Base-by-base conservation (phyloP, 768 basidiomycete genomes). In the Mycena galericulata region DNA sequence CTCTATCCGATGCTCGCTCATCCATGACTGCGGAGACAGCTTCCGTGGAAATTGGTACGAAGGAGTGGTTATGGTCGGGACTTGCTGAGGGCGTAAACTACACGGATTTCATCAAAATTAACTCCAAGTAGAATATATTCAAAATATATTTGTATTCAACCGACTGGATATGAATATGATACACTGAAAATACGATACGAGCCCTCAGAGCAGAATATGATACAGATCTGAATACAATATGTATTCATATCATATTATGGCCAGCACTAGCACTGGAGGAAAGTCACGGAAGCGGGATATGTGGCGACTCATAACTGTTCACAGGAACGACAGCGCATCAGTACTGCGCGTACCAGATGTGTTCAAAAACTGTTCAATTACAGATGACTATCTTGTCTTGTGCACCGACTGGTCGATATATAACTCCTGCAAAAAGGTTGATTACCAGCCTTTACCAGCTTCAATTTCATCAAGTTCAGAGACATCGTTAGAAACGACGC, bases 241-340 rank as follows among this genome's bases (percentile, higher is more conserved):
- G 53, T 54, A 54, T 54, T 36, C 53, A 54, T 54, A 54, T 54
- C 53, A 38, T 54, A 54, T 54, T 54, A 32, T 54, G 53, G 53
- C 32, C 53, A 54, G 53, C 53, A 54, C 53, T 54, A 54, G 49
- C 45, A 38, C 36, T 38, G 36, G 36, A 38, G 36, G 36, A 38
- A 38, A 38, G 36, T 38, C 36, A 47, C 45, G 45, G 45, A 22
- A 24, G 45, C 15, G 45, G 45, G 22, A 47, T 47, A 47, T 47
- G 22, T 47, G 45, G 45, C 45, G 45, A 47, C 45, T 47, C 45
- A 47, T 47, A 47, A 47, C 45, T 47, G 45, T 24, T 47, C 45
- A 24, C 45, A 47, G 45, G 45, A 47, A 47, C 45, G 45, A 47
- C 45, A 24, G 45, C 45, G n/a, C 45, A 47, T 47, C 45, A 47